Evolutionary conservation across 495 filamentous ascomycete species (phyloP), one percentile per base, ranked within the genome.

Genomic region (Copromyces sp.): DNA sequence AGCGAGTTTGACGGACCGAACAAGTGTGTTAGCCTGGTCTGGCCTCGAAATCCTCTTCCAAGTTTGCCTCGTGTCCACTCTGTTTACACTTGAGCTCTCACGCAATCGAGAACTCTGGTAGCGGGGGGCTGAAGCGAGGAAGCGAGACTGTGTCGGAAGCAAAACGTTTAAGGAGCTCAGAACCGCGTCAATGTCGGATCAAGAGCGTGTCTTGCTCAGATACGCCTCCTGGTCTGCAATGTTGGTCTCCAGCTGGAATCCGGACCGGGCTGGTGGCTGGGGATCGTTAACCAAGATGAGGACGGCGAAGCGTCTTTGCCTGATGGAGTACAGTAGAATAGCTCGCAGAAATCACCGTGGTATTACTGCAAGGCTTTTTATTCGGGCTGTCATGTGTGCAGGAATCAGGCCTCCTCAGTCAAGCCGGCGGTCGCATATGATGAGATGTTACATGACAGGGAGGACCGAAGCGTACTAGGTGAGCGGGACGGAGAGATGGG

Each of bases 191-290:
- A 9, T 16, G 47, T 59, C 53, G 24, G 29, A 32, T 32, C 24
- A 61, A 32, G 53, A 32, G 53, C 20, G 11, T 61, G 12, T 61
- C 29, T 12, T 61, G 53, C 24, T 32, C 53, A 6, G 53, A 61
- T 61, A 61, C 24, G 53, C 3, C 53, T 65, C 29, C 29, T 59
- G 70, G 70, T 17, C 70, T 45, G 32, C 44, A 11, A 65, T 8
- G 29, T 20, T n/a, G 42, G 70, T 44, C 70, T 45, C 29, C 70
- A 38, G 44, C 24, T 59, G 35, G 3, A 24, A 35, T 59, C 37
- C 17, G 35, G 35, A 11, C 65, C 65, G 69, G 70, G 69, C 17
- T 45, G 74, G 76, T 78, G 75, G 73, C 76, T 79, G 75, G 53
- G 14, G 72, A 41, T 69, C 3, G 68, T 17, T 9, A 17, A 24